phyloP scores from a whole-genome alignment of 768 basidiomycete species.

The Austroboletus eburneus region DNA sequence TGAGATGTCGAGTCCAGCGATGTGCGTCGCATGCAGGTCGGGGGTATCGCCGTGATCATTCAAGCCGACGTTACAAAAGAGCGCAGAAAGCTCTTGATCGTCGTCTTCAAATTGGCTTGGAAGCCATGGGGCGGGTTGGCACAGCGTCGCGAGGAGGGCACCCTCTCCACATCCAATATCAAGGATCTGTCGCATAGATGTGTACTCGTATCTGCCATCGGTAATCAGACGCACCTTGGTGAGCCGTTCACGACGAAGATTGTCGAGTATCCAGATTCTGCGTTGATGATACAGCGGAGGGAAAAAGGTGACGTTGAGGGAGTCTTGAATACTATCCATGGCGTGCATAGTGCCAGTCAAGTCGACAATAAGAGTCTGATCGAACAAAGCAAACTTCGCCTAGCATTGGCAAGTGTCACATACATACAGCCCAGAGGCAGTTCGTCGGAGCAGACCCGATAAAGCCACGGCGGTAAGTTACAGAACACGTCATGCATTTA shows the following conservation, averaged over 20 bases:
- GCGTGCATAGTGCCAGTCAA: neutral
- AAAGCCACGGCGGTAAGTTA: conserved; percentile 6
- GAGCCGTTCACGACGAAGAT: conserved; percentile 53
- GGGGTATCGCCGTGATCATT: conserved; percentile 41
- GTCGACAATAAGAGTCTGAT: neutral
- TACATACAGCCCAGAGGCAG: conserved; percentile 11
- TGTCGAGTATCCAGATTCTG: conserved; percentile 66
- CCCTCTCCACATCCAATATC: conserved; percentile 88
- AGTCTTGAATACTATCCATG: conserved; percentile 17
- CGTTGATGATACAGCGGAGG: conserved; percentile 67
- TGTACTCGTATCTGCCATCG: neutral
- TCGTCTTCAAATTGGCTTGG: conserved; percentile 22
- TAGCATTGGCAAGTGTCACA: neutral
- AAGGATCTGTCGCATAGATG: conserved; percentile 49
- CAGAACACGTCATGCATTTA: neutral
- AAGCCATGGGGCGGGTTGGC: conserved; percentile 76
- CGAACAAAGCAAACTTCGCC: neutral
- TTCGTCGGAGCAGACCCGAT: conserved; percentile 20
- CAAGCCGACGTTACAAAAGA: conserved; percentile 20
- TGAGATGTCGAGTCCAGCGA: conserved; percentile 71
- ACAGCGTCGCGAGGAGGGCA: conserved; percentile 61
- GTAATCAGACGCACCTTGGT: conserved; percentile 39
- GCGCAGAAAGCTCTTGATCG: conserved; percentile 16
- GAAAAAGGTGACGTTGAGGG: conserved; percentile 55
- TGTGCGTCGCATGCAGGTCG: conserved; percentile 52